These are phyloP conservation scores for Aspergillus hancockii DNA, from an alignment of 495 filamentous ascomycete species.

Conservation along the genomic window DNA sequence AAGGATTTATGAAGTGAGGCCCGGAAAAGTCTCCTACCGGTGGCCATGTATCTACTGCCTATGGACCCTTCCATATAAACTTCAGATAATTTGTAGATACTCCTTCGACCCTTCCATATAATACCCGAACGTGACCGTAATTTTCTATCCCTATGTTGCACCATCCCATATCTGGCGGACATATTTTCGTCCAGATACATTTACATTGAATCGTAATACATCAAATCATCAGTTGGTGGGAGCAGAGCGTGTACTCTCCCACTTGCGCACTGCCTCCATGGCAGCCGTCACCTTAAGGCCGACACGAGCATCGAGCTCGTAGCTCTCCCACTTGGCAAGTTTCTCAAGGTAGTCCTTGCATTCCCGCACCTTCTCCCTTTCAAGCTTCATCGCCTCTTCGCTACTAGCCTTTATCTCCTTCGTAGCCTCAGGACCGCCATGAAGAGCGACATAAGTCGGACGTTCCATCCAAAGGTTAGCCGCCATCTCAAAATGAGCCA, in stretches of 20 bases:
- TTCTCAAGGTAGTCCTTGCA: constrained; percentile 75
- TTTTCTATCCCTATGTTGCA: neutral
- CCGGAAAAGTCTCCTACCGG: too few relatives aligned
- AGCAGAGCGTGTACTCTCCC: constrained; percentile 46
- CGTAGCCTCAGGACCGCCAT: constrained; percentile 26
- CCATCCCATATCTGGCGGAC: neutral
- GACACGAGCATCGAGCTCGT: constrained; percentile 82
- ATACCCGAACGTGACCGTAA: neutral
- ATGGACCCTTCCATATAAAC: too few relatives aligned
- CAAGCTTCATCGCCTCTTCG: constrained; percentile 33
- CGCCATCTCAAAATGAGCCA: constrained; percentile 88
- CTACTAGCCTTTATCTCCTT: constrained; percentile 8
- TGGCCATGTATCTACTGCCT: too few relatives aligned
- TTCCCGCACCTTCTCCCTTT: constrained; percentile 58
- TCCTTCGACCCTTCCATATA: neutral
- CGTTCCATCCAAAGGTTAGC: constrained; percentile 75
- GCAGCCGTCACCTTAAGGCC: constrained; percentile 83
- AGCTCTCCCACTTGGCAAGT: constrained; percentile 80
- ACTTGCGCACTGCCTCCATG: constrained; percentile 73
- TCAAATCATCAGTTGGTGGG: constrained; percentile 12
- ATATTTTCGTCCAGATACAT: constrained; percentile 4
- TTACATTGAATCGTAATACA: constrained; percentile 22
- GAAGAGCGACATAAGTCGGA: constrained; percentile 34
- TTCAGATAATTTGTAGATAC: too few relatives aligned
- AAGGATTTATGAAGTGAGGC: too few relatives aligned